Percentiles rank a stretch among this genome's conserved stretches.
Evolutionary conservation across 257 asterid genomes (phyloP).

Genomic region (Nicotiana otophora): DNA sequence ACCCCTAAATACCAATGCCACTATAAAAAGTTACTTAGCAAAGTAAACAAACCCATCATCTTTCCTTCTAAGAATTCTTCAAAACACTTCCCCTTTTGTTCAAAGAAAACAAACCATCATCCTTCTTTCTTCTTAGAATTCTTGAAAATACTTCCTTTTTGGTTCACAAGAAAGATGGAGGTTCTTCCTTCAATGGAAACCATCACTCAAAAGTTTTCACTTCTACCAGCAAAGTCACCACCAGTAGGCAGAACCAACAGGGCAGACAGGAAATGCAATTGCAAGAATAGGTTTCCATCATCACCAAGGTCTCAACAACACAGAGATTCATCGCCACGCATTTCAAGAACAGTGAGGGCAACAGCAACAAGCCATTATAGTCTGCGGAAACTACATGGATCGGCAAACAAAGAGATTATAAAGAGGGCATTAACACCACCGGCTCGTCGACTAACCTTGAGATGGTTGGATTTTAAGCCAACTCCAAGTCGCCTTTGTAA

Average conservation of each 20-base stretch:
- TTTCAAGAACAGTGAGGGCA: not conserved
- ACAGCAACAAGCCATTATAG: not conserved
- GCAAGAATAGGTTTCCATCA: not conserved
- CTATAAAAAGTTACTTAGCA: not conserved
- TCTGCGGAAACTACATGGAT: not conserved
- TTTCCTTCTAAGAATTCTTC: not conserved
- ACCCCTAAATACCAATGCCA: not conserved
- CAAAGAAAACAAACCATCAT: not conserved
- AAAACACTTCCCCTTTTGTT: not conserved
- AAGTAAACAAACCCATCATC: not conserved
- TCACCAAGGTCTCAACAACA: not conserved
- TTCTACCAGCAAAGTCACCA: not conserved
- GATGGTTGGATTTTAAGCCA: constrained; percentile 67
- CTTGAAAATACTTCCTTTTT: not conserved
- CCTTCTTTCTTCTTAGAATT: not conserved
- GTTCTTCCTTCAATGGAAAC: not conserved
- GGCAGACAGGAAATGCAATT: not conserved
- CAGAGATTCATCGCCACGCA: constrained; percentile 1
- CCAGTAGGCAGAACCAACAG: not conserved
- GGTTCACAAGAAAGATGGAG: not conserved
- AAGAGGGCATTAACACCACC: constrained; percentile 62
- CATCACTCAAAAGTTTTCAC: not conserved
- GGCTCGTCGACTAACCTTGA: constrained; percentile 33
- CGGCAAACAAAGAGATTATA: constrained; percentile 52
- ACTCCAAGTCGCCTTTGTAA: constrained; percentile 55